Evolutionary conservation across 441 rosid species (phyloP), one percentile per base, ranked within the genome.

Genomic region (Populus hybrid): DNA sequence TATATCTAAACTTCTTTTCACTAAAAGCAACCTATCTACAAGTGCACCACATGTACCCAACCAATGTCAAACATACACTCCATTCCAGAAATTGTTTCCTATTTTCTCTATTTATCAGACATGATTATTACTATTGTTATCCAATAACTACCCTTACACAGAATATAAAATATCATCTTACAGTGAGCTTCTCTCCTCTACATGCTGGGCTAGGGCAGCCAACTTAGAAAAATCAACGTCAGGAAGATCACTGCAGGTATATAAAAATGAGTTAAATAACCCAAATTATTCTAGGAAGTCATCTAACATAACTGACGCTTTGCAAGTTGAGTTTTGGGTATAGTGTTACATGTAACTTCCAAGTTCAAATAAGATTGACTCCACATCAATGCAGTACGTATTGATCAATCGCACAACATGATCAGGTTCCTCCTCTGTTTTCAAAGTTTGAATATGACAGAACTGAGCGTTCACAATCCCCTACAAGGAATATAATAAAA

Each of bases 151-250:
- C 71, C 7, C 30, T 4, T 6, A 32, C 16, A 68, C n/a, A 57
- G 16, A 63, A 79, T 50, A 11, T 35, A 74, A 57, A 40, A 64
- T 77, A 67, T 61, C 23, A 76, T 65, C 78, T 82, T 86, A 89
- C 93, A 79, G 0, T 69, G 83, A 78, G 81, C 90, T 89, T 78
- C 72, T 85, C 68, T 84, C 85, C 77, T 75, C 79, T 42, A 83
- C 53, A 81, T 83, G 81, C 32, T 12, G 78, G 72, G 81, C 85
- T 66, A 83, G 69, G 26, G 70, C 65, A 76, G 78, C 83, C 82
- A 88, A 50, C 67, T 75, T 80, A 24, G 84, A 59, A 73, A 79
- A 86, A 78, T 88, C 88, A 80, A 68, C 81, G 11, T 81, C 81
- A 69, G 76, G 82, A 67, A 46, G 78, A 67, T 80, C 82, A 64